Evolutionary conservation across 495 filamentous ascomycete species (phyloP).

Genomic region (Oidiodendron maius): DNA sequence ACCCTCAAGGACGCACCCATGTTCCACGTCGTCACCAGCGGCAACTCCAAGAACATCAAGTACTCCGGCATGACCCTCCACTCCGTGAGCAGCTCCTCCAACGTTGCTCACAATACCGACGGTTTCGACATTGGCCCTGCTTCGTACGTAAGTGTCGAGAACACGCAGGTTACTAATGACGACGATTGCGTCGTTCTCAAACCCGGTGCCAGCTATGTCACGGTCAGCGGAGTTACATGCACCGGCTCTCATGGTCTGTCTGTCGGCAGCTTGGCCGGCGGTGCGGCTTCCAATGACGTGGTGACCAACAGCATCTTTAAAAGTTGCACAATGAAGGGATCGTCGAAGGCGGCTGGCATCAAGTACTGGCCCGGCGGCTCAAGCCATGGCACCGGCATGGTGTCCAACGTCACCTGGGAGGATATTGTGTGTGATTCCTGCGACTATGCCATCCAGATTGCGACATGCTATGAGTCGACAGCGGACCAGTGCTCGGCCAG

Average conservation of each 20-base stretch:
- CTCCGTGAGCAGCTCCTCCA: conserved; percentile 26
- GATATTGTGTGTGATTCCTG: conserved; percentile 30
- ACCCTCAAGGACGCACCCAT: conserved; percentile 37
- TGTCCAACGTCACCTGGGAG: conserved; percentile 37
- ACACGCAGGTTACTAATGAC: conserved; percentile 52
- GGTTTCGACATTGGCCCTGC: conserved; percentile 37
- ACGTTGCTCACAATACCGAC: conserved; percentile 51
- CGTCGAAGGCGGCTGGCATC: conserved; percentile 37
- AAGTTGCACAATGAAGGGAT: conserved; percentile 33
- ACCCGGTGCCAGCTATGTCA: conserved; percentile 51
- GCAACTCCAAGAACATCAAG: conserved; percentile 24
- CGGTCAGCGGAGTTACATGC: conserved; percentile 41
- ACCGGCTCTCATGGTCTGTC: conserved; percentile 60
- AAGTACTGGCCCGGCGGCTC: conserved; percentile 35
- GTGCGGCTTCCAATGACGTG: conserved; percentile 24
- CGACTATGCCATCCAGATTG: conserved; percentile 43
- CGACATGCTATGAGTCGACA: conserved; percentile 40
- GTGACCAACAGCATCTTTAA: conserved; percentile 35
- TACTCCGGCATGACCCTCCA: conserved; percentile 31
- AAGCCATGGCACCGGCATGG: conserved; percentile 31
- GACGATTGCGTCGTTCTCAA: conserved; percentile 61
- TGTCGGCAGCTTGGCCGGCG: conserved; percentile 62
- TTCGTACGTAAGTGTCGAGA: conserved; percentile 39
- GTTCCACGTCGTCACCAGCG: conserved; percentile 36
- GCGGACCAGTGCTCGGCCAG: conserved; percentile 31